These are phyloP conservation scores for Verticillium klebahnii DNA, from an alignment of 2,329 filamentous ascomycete species.

Conservation along the genomic window DNA sequence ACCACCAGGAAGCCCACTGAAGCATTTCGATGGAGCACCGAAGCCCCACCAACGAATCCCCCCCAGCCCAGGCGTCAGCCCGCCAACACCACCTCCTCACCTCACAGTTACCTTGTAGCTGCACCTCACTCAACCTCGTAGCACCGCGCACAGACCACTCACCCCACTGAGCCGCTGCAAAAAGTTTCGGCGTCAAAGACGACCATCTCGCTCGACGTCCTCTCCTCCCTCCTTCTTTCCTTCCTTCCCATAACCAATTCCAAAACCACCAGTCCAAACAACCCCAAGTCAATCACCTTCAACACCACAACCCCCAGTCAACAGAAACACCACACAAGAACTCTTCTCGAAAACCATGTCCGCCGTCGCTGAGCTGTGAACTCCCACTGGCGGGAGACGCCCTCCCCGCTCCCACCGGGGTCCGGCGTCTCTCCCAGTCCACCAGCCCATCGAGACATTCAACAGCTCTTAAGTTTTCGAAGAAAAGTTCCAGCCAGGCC, in stretches of 20 bases:
- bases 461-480: slow-evolving; percentile 46
- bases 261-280: slow-evolving; percentile 41
- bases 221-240: slow-evolving; percentile 7
- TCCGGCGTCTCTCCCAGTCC: slow-evolving; percentile 68
- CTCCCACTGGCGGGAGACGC: slow-evolving; percentile 68
- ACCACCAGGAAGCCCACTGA: neutral
- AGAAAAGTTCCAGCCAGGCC: slow-evolving; percentile 60
- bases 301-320: slow-evolving; percentile 16
- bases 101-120: neutral
- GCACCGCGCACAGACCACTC: neutral
- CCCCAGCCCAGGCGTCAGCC: neutral
- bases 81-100: neutral
- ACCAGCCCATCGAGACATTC: slow-evolving; percentile 76
- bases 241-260: slow-evolving; percentile 24
- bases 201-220: neutral
- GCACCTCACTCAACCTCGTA: neutral
- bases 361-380: slow-evolving; percentile 91
- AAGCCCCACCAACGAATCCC: too few species aligned
- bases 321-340: slow-evolving; percentile 35
- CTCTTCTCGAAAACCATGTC: slow-evolving; percentile 73
- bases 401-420: slow-evolving; percentile 27
- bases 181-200: slow-evolving; percentile 13
- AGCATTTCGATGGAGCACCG: neutral
- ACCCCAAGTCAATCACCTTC: slow-evolving; percentile 58
- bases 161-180: slow-evolving; percentile 5